These are phyloP conservation scores for Xylaria digitata DNA, from an alignment of 2,329 filamentous ascomycete species.

Conservation along the genomic window DNA sequence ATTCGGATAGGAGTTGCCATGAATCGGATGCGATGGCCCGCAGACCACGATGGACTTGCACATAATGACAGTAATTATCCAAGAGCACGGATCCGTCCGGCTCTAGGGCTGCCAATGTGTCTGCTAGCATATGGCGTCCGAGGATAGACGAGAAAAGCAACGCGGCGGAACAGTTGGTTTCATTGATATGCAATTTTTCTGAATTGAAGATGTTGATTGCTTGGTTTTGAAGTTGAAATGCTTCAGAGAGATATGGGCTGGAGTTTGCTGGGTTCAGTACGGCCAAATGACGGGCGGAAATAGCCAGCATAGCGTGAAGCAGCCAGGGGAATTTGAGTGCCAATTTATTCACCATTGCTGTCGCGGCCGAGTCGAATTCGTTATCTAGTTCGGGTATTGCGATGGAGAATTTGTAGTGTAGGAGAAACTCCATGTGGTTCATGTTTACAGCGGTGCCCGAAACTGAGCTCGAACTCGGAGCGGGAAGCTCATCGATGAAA, in stretches of 20 bases:
- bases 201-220: conserved; percentile 49
- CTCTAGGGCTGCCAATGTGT: conserved; percentile 47
- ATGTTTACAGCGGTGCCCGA: conserved; percentile 46
- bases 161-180: conserved; percentile 49
- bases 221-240: conserved; percentile 50
- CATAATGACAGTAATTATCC: conserved; percentile 47
- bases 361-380: conserved; percentile 31
- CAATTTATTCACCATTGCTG: conserved; percentile 39
- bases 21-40: conserved; percentile 39
- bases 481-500: conserved; percentile 9
- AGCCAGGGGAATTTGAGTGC: conserved; percentile 50
- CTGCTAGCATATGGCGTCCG: conserved; percentile 51
- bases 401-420: conserved; percentile 49
- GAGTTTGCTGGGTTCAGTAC: conserved; percentile 43
- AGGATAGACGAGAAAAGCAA: conserved; percentile 52
- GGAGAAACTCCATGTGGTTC: conserved; percentile 52
- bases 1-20: conserved; percentile 47
- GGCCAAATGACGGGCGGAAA: conserved; percentile 52
- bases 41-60: conserved; percentile 44
- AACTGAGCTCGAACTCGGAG: background rate
- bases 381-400: conserved; percentile 41
- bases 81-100: conserved; percentile 46
- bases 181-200: conserved; percentile 38
- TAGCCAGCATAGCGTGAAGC: conserved; percentile 52
- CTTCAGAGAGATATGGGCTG: conserved; percentile 42